Conservation (phyloP, 805 yeast species). For the Candida chauliodis region DNA sequence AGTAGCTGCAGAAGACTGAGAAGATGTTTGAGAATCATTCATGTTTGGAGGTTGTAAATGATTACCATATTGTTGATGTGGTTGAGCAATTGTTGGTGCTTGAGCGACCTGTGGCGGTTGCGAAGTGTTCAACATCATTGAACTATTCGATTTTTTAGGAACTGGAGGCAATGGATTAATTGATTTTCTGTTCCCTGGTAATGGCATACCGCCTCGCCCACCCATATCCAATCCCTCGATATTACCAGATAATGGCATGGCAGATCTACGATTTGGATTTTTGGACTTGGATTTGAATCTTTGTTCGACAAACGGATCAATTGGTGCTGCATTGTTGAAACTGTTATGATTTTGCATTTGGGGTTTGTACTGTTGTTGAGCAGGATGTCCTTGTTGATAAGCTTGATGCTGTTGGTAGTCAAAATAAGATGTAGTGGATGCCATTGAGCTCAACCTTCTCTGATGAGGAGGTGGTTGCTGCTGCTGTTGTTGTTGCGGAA, state of each 20-base stretch:
- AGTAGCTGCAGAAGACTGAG: conserved; percentile 19
- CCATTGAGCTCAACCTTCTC: conserved; percentile 10
- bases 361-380: conserved; percentile 13
- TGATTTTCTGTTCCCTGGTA: conserved; percentile 10
- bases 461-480: conserved; percentile 8
- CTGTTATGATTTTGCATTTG: conserved; percentile 8
- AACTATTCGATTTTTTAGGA: conserved; percentile 12
- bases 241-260: conserved; percentile 26
- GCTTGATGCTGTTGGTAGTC: conserved; percentile 11
- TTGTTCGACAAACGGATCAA: conserved; percentile 23
- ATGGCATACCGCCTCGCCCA: conserved; percentile 47
- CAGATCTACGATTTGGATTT: conserved; percentile 34
- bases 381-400: conserved; percentile 14
- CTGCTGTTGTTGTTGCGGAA: conserved; percentile 1
- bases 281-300: conserved; percentile 16
- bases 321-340: conserved; percentile 19
- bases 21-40: conserved; percentile 17
- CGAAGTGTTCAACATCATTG: conserved; percentile 10
- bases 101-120: neutral
- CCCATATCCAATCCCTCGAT: conserved; percentile 37
- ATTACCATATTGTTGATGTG: conserved; percentile 12
- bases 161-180: conserved; percentile 4
- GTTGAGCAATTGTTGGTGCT: conserved; percentile 6
- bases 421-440: conserved; percentile 1
- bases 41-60: conserved; percentile 19